phyloP scores from a whole-genome alignment of 257 asterid genomes.

The Solanum paucissectum region DNA sequence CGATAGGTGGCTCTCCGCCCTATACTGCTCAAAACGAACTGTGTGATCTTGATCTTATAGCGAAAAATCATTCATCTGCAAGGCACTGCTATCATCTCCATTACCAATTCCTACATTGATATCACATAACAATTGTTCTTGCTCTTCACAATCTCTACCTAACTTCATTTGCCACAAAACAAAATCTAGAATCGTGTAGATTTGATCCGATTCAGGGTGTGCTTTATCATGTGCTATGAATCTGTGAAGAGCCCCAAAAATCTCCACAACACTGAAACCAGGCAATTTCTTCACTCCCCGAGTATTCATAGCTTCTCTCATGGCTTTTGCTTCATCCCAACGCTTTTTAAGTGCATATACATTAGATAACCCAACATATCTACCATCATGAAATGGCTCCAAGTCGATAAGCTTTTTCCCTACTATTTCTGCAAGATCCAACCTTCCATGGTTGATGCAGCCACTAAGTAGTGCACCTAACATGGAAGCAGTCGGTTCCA shows the following conservation, averaged over 20 bases:
- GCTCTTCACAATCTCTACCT: constrained; percentile 14
- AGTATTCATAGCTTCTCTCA: constrained; percentile 54
- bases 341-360: constrained; percentile 44
- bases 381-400: constrained; percentile 63
- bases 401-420: constrained; percentile 54
- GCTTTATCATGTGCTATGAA: constrained; percentile 56
- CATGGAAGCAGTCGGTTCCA: constrained; percentile 51
- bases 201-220: constrained; percentile 35
- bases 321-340: constrained; percentile 53
- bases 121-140: neutral
- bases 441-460: constrained; percentile 47
- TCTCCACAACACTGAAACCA: constrained; percentile 62
- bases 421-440: constrained; percentile 49
- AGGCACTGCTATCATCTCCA: neutral
- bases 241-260: constrained; percentile 37
- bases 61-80: neutral
- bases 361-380: constrained; percentile 67
- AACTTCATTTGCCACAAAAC: constrained; percentile 36
- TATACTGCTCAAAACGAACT: neutral
- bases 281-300: constrained; percentile 63
- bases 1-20: neutral
- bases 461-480: constrained; percentile 66
- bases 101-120: neutral
- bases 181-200: constrained; percentile 31
- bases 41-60: neutral